Base-by-base conservation (phyloP, 768 basidiomycete genomes). In the Hemileccinum rubropunctum region DNA sequence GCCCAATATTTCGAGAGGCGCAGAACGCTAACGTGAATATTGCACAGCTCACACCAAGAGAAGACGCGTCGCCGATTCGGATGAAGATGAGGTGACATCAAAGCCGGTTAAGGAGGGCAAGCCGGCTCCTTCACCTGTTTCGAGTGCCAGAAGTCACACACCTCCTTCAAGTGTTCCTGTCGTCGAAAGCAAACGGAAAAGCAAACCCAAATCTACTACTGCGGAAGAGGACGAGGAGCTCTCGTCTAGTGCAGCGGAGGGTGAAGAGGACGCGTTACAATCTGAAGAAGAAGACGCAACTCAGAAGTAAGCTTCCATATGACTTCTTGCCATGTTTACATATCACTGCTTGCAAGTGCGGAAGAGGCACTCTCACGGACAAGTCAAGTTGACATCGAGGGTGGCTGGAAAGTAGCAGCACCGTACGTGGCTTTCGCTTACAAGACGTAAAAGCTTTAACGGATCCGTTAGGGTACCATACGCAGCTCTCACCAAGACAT, bases 401-500 rank as follows among this genome's bases (percentile, higher is more conserved):
- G 85, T 17, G 86, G 87, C 15, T 91, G 95, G 95, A 86, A 90
- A 72, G 73, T 73, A 21, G 93, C 92, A 12, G 74, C 86, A 57
- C 81, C 91, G 94, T 95, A 63, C 58, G 91, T 77, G 6, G 46
- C 33, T 36, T 39, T n/a, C 35, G 11, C 34, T 14, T 9, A 2
- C 14, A 39, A 13, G 15, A n/a, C 6, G 12, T 5, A 18, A 32
- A 14, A 11, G 28, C 33, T 23, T 39, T 52, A 39, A 55, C 47
- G 37, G 3, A 23, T 26, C 23, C 6, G n/a, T 10, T 23, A 98
- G 95, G 4, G 88, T 98, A 11, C 97, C 97, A 0, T 99, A 99
- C 64, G 88, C 91, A 15, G 91, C 97, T 6, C 78, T 99, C 32
- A 83, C 93, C 9, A 86, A 91, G 57, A 82, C 88, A 0, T 98